These are phyloP conservation scores for Fusarium sp. DNA, from an alignment of 2,329 filamentous ascomycete genomes.

Conservation along the genomic window DNA sequence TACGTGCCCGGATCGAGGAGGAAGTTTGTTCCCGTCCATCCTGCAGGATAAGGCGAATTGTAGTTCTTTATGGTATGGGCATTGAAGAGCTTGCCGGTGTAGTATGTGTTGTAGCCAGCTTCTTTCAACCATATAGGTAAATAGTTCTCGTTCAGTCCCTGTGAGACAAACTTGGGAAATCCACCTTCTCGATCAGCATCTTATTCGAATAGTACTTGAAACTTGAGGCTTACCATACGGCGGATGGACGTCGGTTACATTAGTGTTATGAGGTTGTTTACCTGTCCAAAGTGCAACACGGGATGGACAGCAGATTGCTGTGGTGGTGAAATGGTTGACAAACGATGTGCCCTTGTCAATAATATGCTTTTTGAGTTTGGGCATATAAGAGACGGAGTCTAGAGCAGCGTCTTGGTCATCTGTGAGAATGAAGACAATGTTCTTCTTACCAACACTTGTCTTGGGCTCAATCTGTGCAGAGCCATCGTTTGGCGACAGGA, in stretches of 20 bases:
- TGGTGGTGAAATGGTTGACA: constrained; percentile 71
- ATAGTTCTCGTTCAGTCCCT: constrained; percentile 73
- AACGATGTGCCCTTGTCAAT: constrained; percentile 67
- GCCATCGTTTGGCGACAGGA: neutral
- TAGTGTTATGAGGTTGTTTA: constrained; percentile 74
- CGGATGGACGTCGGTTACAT: constrained; percentile 60
- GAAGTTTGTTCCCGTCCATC: constrained; percentile 62
- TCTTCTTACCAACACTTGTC: constrained; percentile 43
- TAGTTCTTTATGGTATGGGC: constrained; percentile 69
- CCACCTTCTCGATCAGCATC: constrained; percentile 43
- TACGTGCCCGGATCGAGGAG: constrained; percentile 51
- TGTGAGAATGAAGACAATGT: constrained; percentile 73
- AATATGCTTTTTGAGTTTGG: constrained; percentile 64
- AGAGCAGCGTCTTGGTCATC: constrained; percentile 74
- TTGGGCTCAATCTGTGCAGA: neutral
- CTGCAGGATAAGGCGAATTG: constrained; percentile 63
- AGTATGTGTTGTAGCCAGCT: constrained; percentile 76
- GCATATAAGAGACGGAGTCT: constrained; percentile 69
- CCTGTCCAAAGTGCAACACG: constrained; percentile 73
- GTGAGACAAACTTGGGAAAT: constrained; percentile 72
- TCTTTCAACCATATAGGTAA: constrained; percentile 76
- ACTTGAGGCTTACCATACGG: neutral
- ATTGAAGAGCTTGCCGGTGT: constrained; percentile 79
- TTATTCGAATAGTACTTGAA: neutral
- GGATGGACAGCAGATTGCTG: constrained; percentile 73